A percentile compares a stretch with the other conserved stretches of the same genome.
Evolutionary conservation across 805 yeast genomes (phyloP).

Genomic region (Candida easanensis): DNA sequence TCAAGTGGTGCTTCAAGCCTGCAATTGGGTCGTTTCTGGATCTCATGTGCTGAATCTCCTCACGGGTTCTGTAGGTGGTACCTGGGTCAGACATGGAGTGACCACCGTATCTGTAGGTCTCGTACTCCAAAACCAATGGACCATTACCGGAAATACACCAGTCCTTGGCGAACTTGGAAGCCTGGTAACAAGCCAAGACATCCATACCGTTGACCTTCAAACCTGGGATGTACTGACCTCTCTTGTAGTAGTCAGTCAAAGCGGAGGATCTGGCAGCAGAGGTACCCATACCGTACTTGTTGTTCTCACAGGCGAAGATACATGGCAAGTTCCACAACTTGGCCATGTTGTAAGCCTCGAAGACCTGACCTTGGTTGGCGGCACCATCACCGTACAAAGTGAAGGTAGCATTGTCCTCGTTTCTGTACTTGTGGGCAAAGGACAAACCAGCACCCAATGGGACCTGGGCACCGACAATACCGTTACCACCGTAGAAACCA

Average conservation of each 20-base stretch:
- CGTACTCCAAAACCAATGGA: slow-evolving; percentile 93
- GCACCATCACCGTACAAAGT: slow-evolving; percentile 99
- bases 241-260: slow-evolving; percentile 92
- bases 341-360: slow-evolving; percentile 98
- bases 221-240: slow-evolving; percentile 99
- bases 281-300: slow-evolving; percentile 99
- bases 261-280: slow-evolving; percentile 97
- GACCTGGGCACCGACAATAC: slow-evolving; percentile 99
- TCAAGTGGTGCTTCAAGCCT: slow-evolving; percentile 83
- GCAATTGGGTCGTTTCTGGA: slow-evolving; percentile 97
- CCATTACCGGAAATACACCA: slow-evolving; percentile 94
- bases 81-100: slow-evolving; percentile 99
- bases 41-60: slow-evolving; percentile 99
- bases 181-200: slow-evolving; percentile 90
- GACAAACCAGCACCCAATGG: slow-evolving; percentile 98
- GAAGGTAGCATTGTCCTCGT: slow-evolving; percentile 78
- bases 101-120: slow-evolving; percentile 99
- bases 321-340: slow-evolving; percentile 97
- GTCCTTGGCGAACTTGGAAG: slow-evolving; percentile 94
- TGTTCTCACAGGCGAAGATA: slow-evolving; percentile 95
- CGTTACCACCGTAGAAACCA: slow-evolving; percentile 98
- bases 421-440: slow-evolving; percentile 95
- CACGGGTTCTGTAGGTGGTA: slow-evolving; percentile 99
- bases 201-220: slow-evolving; percentile 99
- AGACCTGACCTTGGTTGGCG: slow-evolving; percentile 98